Evolutionary conservation across 495 filamentous ascomycete species (phyloP).

Genomic region (Echria macrotheca): DNA sequence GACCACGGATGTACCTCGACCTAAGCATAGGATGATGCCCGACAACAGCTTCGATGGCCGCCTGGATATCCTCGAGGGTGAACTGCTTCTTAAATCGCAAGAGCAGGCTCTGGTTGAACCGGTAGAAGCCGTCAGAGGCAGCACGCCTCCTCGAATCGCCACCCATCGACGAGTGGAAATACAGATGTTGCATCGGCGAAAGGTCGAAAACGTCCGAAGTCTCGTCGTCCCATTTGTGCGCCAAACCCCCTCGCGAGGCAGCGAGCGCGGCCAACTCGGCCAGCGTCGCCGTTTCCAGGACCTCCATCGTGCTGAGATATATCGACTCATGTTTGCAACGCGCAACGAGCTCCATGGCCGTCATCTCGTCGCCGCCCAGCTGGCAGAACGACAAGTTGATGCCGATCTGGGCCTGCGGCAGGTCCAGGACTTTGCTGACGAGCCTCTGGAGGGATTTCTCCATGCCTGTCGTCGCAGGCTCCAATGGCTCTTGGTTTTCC

Average conservation of each 20-base stretch:
- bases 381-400: conserved; percentile 39
- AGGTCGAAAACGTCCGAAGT: conserved; percentile 53
- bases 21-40: conserved; percentile 69
- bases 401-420: conserved; percentile 33
- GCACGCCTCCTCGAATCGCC: conserved; percentile 29
- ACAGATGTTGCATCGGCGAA: conserved; percentile 66
- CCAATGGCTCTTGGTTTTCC: conserved; percentile 31
- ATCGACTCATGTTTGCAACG: conserved; percentile 38
- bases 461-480: conserved; percentile 29
- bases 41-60: conserved; percentile 54
- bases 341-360: conserved; percentile 34
- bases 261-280: conserved; percentile 34
- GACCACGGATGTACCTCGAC: conserved; percentile 48
- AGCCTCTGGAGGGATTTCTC: conserved; percentile 36
- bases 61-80: conserved; percentile 41
- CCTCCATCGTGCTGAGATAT: conserved; percentile 26
- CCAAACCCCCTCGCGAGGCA: conserved; percentile 25
- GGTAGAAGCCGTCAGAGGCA: conserved; percentile 50
- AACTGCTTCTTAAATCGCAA: conserved; percentile 50
- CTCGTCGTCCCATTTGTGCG: conserved; percentile 31
- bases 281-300: conserved; percentile 24
- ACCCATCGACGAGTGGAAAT: conserved; percentile 52
- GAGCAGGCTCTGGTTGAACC: conserved; percentile 69
- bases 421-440: conserved; percentile 32
- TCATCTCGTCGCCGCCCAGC: conserved; percentile 42